phyloP scores from a whole-genome alignment of 495 filamentous ascomycete genomes.

The Penicillium bialowiezense region DNA sequence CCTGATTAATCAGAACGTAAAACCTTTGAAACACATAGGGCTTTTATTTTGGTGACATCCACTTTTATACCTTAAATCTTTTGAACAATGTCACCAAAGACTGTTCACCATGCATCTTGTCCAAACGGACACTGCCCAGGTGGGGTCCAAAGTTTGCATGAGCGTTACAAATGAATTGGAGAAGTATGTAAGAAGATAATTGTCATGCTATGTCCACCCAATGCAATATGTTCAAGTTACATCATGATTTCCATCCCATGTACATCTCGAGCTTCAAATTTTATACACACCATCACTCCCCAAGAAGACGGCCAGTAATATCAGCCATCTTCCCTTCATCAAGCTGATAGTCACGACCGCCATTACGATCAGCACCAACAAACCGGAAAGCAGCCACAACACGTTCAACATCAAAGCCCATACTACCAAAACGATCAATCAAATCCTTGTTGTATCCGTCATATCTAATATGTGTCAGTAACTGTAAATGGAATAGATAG shows the following conservation, averaged over 20 bases:
- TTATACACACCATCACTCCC: conserved; percentile 52
- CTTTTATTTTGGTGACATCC: too few relatives aligned
- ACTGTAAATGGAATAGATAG: background rate
- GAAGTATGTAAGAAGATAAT: background rate
- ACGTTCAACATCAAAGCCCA: conserved; percentile 90
- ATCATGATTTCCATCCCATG: background rate
- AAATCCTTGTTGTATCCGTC: conserved; percentile 85
- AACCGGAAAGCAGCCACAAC: conserved; percentile 83
- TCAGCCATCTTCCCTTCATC: conserved; percentile 87
- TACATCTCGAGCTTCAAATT: too few relatives aligned
- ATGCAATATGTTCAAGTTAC: conserved; percentile 2
- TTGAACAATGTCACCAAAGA: too few relatives aligned
- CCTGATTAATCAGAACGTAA: too few relatives aligned
- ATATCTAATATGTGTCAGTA: conserved; percentile 54
- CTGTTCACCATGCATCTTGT: too few relatives aligned
- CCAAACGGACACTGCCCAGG: too few relatives aligned
- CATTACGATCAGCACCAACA: conserved; percentile 75
- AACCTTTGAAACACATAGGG: too few relatives aligned
- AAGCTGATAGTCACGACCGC: conserved; percentile 75
- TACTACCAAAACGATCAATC: conserved; percentile 83
- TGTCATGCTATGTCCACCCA: background rate
- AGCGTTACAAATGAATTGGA: too few relatives aligned
- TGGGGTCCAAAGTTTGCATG: too few relatives aligned
- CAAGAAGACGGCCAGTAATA: conserved; percentile 79
- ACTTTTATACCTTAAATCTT: too few relatives aligned